Evolutionary conservation across 2,329 filamentous ascomycete species (phyloP).

Genomic region (Bipolaris sorokiniana): DNA sequence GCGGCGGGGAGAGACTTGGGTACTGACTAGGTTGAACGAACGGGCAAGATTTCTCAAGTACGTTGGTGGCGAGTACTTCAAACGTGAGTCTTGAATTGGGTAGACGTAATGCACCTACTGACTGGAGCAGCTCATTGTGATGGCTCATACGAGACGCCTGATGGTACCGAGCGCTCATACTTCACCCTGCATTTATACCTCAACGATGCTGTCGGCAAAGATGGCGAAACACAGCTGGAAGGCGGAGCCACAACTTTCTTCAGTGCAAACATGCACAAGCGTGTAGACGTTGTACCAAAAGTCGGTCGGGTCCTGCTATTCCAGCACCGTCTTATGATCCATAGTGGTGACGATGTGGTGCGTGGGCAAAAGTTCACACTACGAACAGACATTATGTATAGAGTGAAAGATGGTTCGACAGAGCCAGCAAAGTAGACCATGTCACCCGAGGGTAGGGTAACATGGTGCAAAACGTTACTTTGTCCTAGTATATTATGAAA

Average conservation of each 20-base stretch:
- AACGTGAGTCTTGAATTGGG: conserved; percentile 42
- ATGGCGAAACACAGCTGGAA: conserved; percentile 46
- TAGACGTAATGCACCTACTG: conserved; percentile 10
- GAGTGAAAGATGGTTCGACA: conserved; percentile 32
- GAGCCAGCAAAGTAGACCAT: background rate
- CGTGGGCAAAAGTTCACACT: conserved; percentile 62
- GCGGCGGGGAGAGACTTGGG: conserved; percentile 53
- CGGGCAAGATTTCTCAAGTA: conserved; percentile 79
- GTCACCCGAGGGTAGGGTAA: background rate
- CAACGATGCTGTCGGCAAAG: conserved; percentile 51
- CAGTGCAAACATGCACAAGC: conserved; percentile 36
- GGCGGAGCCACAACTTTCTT: conserved; percentile 64
- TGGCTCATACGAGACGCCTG: conserved; percentile 64
- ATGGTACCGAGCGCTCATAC: conserved; percentile 57
- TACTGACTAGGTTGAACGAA: conserved; percentile 66
- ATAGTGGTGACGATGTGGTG: conserved; percentile 62
- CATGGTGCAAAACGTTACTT: background rate
- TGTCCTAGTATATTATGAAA: background rate
- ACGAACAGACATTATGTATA: conserved; percentile 63
- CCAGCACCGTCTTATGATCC: conserved; percentile 60
- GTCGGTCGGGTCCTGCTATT: conserved; percentile 62
- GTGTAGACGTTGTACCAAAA: conserved; percentile 57
- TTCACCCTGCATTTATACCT: conserved; percentile 65
- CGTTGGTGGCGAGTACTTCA: conserved; percentile 73
- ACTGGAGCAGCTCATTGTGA: conserved; percentile 67